Percentiles rank a stretch among this genome's conserved stretches.
These are phyloP conservation scores for Notholithocarpus densiflorus DNA, from an alignment of 306 rosid species.

Conservation along the genomic window DNA sequence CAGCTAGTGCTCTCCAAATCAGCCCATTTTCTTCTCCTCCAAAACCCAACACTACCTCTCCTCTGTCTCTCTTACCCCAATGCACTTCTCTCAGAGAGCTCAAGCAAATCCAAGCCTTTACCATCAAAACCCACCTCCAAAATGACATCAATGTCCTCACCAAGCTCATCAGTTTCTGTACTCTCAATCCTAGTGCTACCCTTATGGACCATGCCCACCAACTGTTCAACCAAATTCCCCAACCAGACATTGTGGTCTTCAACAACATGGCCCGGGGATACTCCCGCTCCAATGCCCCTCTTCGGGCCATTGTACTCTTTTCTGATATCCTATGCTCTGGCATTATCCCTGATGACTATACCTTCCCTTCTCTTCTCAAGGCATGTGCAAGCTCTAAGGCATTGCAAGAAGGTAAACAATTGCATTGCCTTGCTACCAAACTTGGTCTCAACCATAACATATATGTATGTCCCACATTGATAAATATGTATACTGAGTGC, in stretches of 20 bases:
- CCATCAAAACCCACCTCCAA: constrained; percentile 68
- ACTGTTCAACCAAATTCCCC: constrained; percentile 58
- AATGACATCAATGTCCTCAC: constrained; percentile 37
- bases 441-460: constrained; percentile 39
- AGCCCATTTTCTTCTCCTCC: constrained; percentile 40
- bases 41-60: constrained; percentile 27
- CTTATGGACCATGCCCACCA: constrained; percentile 62
- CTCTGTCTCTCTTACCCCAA: constrained; percentile 57
- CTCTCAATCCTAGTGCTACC: constrained; percentile 30
- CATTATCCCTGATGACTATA: constrained; percentile 64
- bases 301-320: constrained; percentile 50
- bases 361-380: constrained; percentile 77
- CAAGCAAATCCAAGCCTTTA: constrained; percentile 69
- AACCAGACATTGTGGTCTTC: constrained; percentile 56
- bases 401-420: constrained; percentile 58
- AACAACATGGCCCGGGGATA: constrained; percentile 76
- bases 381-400: constrained; percentile 72
- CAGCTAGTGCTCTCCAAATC: constrained; percentile 30
- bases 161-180: constrained; percentile 63
- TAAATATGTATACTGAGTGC: constrained; percentile 65
- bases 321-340: constrained; percentile 31
- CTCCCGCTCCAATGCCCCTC: constrained; percentile 51
- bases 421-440: constrained; percentile 66
- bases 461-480: constrained; percentile 65
- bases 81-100: constrained; percentile 58